Evolutionary conservation across 148 eudicot genomes (phyloP), one percentile per base, ranked within the genome.

Genomic region (Vaccinium myrtillus): DNA sequence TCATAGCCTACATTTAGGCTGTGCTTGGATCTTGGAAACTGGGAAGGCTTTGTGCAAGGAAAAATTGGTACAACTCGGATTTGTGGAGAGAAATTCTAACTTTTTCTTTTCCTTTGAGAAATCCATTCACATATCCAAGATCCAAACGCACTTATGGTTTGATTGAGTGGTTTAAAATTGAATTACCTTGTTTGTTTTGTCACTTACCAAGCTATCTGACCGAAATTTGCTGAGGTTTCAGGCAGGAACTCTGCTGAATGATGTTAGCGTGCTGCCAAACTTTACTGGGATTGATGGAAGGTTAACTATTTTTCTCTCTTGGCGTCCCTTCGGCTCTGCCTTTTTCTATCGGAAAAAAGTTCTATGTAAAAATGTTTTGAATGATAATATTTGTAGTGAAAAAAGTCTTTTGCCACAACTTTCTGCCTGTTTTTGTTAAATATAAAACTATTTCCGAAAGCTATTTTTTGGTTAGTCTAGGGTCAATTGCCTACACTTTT

Each of bases 191-290:
- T 36, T 81, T 36, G 54, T 30, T 19, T 49, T 25, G 30, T 32
- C 69, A 36, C 51, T 65, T 1, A 30, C 19, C n/a, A 36, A 21
- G 55, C 16, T 67, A 59, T 21, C 27, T 30, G 32, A 12, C 59
- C 32, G 55, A 73, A 21, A 75, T 76, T 12, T 59, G 59, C 6
- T 50, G 49, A 76, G 14, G 18, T 78, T 76, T 63, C 91, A 91
- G 94, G 82, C 91, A 32, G 92, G 88, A 84, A 79, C 87, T 63
- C 58, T 92, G 86, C 84, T 91, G 83, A 90, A 85, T 74, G 89
- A 81, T 58, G 65, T 58, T 36, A 87, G 82, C 67, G 73, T 82
- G 69, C 80, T 89, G 71, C 56, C 86, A 21, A 87, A 55, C 18
- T 86, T 86, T 83, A 83, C 86, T 78, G 78, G 85, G 56, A 79